Evolutionary conservation across 139 green algal genomes (phyloP).

Genomic region (Spirogloea muscicola): DNA sequence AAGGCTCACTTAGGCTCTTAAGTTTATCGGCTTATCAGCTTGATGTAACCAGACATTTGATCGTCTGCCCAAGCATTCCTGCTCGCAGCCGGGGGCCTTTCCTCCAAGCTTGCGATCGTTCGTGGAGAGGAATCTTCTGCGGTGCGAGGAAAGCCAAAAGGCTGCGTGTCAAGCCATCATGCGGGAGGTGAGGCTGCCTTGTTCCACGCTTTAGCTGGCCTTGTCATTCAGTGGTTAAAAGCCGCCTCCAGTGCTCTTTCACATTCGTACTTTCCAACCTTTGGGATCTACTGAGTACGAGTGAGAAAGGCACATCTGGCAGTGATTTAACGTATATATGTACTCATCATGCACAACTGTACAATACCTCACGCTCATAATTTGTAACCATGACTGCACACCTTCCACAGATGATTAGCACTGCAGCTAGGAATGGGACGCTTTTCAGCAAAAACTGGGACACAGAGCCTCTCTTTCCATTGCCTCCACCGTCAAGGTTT

Average conservation of each 20-base stretch:
- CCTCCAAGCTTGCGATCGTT: conserved; percentile 23
- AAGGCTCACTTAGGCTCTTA: too few relatives aligned
- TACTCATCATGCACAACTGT: background rate
- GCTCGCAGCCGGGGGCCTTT: conserved; percentile 10
- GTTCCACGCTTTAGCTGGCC: background rate
- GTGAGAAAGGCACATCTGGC: background rate
- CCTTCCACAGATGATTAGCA: conserved; percentile 28
- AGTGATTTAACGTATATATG: too few relatives aligned
- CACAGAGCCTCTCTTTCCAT: conserved; percentile 30
- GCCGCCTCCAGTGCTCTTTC: background rate
- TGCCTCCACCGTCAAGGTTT: too few relatives aligned
- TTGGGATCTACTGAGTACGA: background rate
- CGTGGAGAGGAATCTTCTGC: conserved; percentile 16
- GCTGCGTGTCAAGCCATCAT: conserved; percentile 21
- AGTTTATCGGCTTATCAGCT: too few relatives aligned
- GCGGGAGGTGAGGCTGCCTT: conserved; percentile 20
- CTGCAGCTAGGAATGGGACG: conserved; percentile 24
- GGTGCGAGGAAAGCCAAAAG: conserved; percentile 16
- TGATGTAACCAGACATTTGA: too few relatives aligned
- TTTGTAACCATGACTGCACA: background rate
- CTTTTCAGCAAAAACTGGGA: conserved; percentile 41
- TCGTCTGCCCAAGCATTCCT: too few relatives aligned
- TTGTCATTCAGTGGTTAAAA: background rate
- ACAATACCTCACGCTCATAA: background rate
- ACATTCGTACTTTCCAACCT: background rate